Evolutionary conservation across 2,329 filamentous ascomycete genomes (phyloP), one percentile per base, ranked within the genome.

Genomic region (Calcarisporium arbuscula): DNA sequence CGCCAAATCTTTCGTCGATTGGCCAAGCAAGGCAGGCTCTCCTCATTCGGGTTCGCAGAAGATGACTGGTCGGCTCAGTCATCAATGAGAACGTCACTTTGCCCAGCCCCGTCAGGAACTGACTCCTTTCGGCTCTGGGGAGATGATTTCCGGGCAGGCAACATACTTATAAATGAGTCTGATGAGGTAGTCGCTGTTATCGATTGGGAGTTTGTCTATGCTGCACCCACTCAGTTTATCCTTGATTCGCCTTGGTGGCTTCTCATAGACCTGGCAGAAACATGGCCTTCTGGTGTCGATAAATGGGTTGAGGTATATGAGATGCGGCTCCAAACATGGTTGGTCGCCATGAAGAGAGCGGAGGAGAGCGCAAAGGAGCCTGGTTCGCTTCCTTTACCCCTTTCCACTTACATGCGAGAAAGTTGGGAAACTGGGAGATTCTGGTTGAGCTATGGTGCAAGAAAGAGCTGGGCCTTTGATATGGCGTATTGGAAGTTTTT

Each of bases 201-300:
- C 5, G 61, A 66, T 40, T 67, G 60, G 60, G 63, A 67, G 44
- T 61, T 58, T 35, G 41, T 55, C 0, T 62, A 63, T 36, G 49
- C 40, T 2, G 60, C 47, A 0, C 58, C 60, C 0, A 35, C 49
- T 12, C 50, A 62, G 26, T 64, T 60, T 29, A 32, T 28, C 8
- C 47, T 52, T 30, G 53, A 57, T 30, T 54, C 58, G 3, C 61
- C 61, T 0, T 63, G 57, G 58, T 65, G 58, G 61, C 43, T 65
- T 2, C 48, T 64, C 1, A 39, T 63, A 3, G 36, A 54, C 8
- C 26, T 32, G 11, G 49, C 53, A 0, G 58, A 64, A 21, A 40
- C 41, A 11, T 64, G 61, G 58, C 12, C 31, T 1, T 35, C 32
- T 4, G 58, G 54, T 2, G 43, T 58, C 12, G 42, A 44, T 1